These are phyloP conservation scores for Boletus smithii DNA, from an alignment of 1,284 basidiomycete species.

Conservation along the genomic window DNA sequence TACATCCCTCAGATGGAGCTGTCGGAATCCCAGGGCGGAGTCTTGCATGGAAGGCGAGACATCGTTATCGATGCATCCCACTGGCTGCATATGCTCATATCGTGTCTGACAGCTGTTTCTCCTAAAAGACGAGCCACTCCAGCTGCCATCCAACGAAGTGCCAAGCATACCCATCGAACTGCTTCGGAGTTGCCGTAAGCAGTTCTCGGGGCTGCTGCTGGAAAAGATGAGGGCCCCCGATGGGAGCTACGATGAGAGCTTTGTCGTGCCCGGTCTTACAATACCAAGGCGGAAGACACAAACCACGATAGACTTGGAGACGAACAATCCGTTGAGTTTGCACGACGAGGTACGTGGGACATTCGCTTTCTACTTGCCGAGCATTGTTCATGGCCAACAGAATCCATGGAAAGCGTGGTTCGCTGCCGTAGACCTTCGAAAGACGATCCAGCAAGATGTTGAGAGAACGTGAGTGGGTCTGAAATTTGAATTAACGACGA, in stretches of 20 bases:
- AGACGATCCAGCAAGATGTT: slow-evolving; percentile 87
- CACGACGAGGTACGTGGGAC: slow-evolving; percentile 63
- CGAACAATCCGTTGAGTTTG: slow-evolving; percentile 83
- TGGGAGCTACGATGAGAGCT: slow-evolving; percentile 69
- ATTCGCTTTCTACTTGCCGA: background rate
- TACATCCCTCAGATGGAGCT: slow-evolving; percentile 39
- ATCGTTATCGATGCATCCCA: slow-evolving; percentile 9
- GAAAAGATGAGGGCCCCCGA: slow-evolving; percentile 76
- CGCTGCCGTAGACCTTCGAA: slow-evolving; percentile 78
- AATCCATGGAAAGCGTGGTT: slow-evolving; percentile 96
- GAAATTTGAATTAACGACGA: slow-evolving; percentile 1
- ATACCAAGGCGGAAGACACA: slow-evolving; percentile 37
- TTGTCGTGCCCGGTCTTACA: slow-evolving; percentile 50
- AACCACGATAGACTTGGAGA: slow-evolving; percentile 50
- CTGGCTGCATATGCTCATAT: slow-evolving; percentile 7
- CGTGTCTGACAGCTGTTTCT: slow-evolving; percentile 53
- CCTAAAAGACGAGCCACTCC: slow-evolving; percentile 54
- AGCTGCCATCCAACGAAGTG: slow-evolving; percentile 43
- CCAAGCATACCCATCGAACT: slow-evolving; percentile 45
- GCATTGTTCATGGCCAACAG: slow-evolving; percentile 36
- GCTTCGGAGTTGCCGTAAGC: slow-evolving; percentile 46
- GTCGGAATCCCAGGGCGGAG: slow-evolving; percentile 62
- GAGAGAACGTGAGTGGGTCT: slow-evolving; percentile 73
- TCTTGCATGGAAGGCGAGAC: slow-evolving; percentile 72
- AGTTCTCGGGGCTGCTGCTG: slow-evolving; percentile 50